A percentile compares a stretch with the other conserved stretches of the same genome.
Evolutionary conservation across 345 rosid species (phyloP).

Genomic region (Raphanus raphanistrum): DNA sequence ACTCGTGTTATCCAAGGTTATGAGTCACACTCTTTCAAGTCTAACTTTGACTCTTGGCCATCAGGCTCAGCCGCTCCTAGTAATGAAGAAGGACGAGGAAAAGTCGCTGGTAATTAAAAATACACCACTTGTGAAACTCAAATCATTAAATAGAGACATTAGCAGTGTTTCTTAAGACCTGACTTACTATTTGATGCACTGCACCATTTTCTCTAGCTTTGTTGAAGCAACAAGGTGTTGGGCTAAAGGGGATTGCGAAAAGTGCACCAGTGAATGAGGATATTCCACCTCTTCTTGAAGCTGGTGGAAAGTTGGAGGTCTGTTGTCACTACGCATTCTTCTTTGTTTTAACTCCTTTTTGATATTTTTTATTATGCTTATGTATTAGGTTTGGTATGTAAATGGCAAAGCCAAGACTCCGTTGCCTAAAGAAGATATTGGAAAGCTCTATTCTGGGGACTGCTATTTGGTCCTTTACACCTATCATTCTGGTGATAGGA

Average conservation of each 20-base stretch:
- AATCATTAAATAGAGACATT: background rate
- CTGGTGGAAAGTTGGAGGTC: conserved; percentile 97
- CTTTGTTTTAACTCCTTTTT: conserved; percentile 2
- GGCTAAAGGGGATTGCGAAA: conserved; percentile 77
- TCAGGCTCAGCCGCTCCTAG: conserved; percentile 76
- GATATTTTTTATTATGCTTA: background rate
- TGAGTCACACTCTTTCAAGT: conserved; percentile 86
- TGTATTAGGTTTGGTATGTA: conserved; percentile 79
- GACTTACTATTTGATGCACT: conserved; percentile 10
- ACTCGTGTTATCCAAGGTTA: conserved; percentile 92
- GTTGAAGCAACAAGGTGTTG: conserved; percentile 96
- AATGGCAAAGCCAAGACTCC: conserved; percentile 80
- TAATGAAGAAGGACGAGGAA: conserved; percentile 96
- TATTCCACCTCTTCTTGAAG: conserved; percentile 94
- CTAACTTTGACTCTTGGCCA: conserved; percentile 96
- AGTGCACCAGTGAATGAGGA: conserved; percentile 78
- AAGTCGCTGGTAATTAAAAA: conserved; percentile 74
- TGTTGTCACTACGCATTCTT: conserved; percentile 6
- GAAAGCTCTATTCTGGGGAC: conserved; percentile 93
- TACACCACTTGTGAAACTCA: conserved; percentile 8
- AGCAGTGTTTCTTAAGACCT: background rate
- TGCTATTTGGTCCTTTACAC: conserved; percentile 91
- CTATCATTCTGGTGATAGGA: conserved; percentile 92
- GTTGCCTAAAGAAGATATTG: conserved; percentile 78
- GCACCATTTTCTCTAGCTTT: conserved; percentile 57